A percentile compares a stretch with the other conserved stretches of the same genome.
Conservation (phyloP, 169 alveolate genomes). For the Cytauxzoon felis region DNA sequence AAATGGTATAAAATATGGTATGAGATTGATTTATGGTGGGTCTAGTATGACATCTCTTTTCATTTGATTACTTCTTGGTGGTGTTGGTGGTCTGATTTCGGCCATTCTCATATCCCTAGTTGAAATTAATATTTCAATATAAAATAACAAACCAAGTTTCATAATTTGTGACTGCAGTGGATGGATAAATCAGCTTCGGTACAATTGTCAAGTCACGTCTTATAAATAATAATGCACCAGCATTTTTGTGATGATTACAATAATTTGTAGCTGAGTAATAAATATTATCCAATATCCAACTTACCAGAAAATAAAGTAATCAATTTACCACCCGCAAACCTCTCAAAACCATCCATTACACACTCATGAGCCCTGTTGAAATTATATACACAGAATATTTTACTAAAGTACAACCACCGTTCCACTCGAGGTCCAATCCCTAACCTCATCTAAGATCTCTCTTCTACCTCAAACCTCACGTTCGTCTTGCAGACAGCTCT, state of each 20-base stretch:
- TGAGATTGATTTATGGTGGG: constrained; percentile 8
- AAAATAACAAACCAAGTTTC: constrained; percentile 22
- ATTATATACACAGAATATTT: constrained; percentile 65
- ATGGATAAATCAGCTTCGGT: constrained; percentile 97
- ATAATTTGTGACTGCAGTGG: constrained; percentile 70
- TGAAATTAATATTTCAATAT: not conserved
- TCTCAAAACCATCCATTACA: constrained; percentile 99
- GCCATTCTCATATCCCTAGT: constrained; percentile 79
- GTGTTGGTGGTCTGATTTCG: constrained; percentile 77
- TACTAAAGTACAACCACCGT: constrained; percentile 73
- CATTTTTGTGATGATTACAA: constrained; percentile 99
- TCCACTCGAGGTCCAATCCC: too few species aligned
- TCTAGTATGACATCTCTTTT: constrained; percentile 45
- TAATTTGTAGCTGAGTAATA: constrained; percentile 91
- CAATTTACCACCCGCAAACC: constrained; percentile 99
- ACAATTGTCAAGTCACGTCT: constrained; percentile 94
- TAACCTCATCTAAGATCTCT: too few species aligned
- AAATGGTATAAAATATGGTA: too few species aligned
- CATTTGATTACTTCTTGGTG: constrained; percentile 74
- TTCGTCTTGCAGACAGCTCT: too few species aligned
- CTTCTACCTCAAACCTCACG: too few species aligned
- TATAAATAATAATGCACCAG: constrained; percentile 97
- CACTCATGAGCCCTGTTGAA: constrained; percentile 99
- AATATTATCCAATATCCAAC: constrained; percentile 2
- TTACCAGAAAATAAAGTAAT: constrained; percentile 92